These are phyloP conservation scores for Cyclotella atomus DNA, from an alignment of 108 stramenopile genomes.

Conservation along the genomic window DNA sequence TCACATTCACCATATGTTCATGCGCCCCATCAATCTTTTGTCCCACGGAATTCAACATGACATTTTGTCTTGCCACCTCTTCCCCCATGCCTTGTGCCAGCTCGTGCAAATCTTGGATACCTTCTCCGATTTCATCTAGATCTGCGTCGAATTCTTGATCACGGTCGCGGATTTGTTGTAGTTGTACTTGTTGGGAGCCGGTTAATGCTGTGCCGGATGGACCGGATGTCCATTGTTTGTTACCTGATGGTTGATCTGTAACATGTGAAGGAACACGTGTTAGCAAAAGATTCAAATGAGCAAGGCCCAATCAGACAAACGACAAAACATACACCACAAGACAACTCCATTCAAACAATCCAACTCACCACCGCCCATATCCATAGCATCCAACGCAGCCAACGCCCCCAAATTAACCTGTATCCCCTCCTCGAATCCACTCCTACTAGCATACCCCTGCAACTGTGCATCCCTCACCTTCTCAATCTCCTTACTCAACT, in stretches of 20 bases:
- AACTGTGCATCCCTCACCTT: constrained; percentile 81
- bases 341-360: too few relatives aligned
- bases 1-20: constrained; percentile 82
- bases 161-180: constrained; percentile 78
- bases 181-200: constrained; percentile 70
- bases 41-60: constrained; percentile 79
- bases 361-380: constrained; percentile 11
- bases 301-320: too few relatives aligned
- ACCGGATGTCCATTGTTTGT: constrained; percentile 35
- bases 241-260: constrained; percentile 13
- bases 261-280: neutral
- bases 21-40: constrained; percentile 74
- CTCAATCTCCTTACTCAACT: constrained; percentile 80
- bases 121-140: constrained; percentile 89
- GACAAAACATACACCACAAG: too few relatives aligned
- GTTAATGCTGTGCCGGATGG: constrained; percentile 60
- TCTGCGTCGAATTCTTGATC: constrained; percentile 88
- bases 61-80: constrained; percentile 81
- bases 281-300: neutral
- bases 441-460: constrained; percentile 70
- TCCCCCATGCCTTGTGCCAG: constrained; percentile 80
- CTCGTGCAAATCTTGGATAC: constrained; percentile 85
- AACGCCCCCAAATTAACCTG: constrained; percentile 70
- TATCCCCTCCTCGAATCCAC: constrained; percentile 50
- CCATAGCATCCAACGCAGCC: constrained; percentile 14